Conservation (phyloP, 2,329 filamentous ascomycete genomes). For the Apiospora hydei region DNA sequence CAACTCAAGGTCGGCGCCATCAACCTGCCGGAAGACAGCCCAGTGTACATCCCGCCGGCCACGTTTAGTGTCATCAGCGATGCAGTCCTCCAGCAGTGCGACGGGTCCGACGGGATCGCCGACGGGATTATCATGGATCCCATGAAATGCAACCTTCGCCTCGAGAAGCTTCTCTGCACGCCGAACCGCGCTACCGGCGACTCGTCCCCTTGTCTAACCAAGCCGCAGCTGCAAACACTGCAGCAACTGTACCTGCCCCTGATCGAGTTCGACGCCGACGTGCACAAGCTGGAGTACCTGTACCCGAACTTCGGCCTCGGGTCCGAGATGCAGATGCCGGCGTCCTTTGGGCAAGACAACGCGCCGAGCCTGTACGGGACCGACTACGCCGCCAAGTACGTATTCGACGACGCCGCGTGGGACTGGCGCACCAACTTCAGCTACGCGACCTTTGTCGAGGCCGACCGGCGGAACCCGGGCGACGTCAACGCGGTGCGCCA, state of each 20-base stretch:
- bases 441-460: conserved; percentile 25
- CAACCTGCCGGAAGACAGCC: conserved; percentile 15
- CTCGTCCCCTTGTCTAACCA: conserved; percentile 6
- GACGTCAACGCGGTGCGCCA: conserved; percentile 28
- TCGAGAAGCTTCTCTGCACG: conserved; percentile 15
- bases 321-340: conserved; percentile 24
- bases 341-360: conserved; percentile 15
- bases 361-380: conserved; percentile 22
- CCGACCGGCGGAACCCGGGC: conserved; percentile 26
- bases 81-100: conserved; percentile 23
- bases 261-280: conserved; percentile 42
- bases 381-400: conserved; percentile 26
- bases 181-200: background rate
- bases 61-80: conserved; percentile 20
- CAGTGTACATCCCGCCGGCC: background rate
- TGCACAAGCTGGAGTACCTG: conserved; percentile 24
- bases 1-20: conserved; percentile 34
- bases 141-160: conserved; percentile 10
- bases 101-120: conserved; percentile 19
- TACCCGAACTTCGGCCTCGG: conserved; percentile 24
- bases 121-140: conserved; percentile 26
- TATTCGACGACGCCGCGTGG: conserved; percentile 27
- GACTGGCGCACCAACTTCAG: conserved; percentile 26
- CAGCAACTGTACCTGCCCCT: conserved; percentile 45
- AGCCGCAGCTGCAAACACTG: conserved; percentile 49